Base-by-base conservation (phyloP, 176 grass and related monocot species). In the Oryza longistaminata region DNA sequence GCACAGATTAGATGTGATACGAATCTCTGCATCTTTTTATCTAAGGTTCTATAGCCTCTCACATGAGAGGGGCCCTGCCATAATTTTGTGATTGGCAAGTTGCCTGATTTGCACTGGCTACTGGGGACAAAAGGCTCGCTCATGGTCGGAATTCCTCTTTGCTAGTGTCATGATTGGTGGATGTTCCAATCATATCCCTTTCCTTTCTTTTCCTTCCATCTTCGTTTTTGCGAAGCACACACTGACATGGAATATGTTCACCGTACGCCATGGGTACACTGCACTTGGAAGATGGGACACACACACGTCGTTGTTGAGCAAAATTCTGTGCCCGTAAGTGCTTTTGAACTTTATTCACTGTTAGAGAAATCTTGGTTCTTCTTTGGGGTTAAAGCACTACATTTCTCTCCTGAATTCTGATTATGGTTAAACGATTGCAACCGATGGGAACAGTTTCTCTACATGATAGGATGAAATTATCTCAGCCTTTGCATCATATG, bases 21-120 rank as follows among this genome's bases (percentile, higher is more conserved):
- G 15, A 44, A 76, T 42, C 27, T 77, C 69, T 21, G 22, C 5
- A 9, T 16, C 11, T 60, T 43, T 75, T 31, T 37, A 1, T 15
- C 19, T 48, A 70, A 85, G 16, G 27, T 77, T 76, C 58, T 62
- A 24, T 62, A 19, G 58, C 9, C 21, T 62, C 62, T 16, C 73
- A 52, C 49, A 70, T 46, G 40, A 34, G 2, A 11, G 39, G 14
- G 64, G 15, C 24, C 37, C 64, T 80, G n/a, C 24, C 64, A 34
- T 19, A n/a, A 68, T 49, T 46, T 25, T 65, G 76, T 68, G 77
- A n/a, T 67, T 21, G 43, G 73, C 61, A 68, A 42, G 45, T 53
- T 77, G 46, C 64, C 33, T 85, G 34, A 61, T 62, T 64, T 78
- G 66, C 62, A 71, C 48, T 15, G 27, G 73, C 15, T 58, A 39